phyloP scores from a whole-genome alignment of 352 stramenopile species.

The Thraustochytrium sp. region DNA sequence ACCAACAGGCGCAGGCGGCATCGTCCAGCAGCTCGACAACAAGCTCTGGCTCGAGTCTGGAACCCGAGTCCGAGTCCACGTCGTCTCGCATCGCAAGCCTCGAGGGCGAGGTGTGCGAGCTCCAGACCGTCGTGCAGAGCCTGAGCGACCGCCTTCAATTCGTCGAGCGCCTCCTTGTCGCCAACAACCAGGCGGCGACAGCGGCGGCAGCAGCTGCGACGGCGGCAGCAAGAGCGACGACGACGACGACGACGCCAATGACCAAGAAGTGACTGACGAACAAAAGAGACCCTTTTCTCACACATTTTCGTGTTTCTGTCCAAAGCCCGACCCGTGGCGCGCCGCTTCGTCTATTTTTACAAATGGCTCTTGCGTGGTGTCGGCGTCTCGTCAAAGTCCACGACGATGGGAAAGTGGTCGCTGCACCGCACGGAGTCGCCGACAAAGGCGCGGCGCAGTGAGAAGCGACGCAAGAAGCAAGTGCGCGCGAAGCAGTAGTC shows the following conservation, averaged over 20 bases:
- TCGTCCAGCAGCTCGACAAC: background rate
- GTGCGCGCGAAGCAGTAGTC: constrained; percentile 35
- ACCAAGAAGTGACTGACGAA: too few species aligned
- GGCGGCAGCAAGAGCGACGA: too few species aligned
- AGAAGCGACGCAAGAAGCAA: background rate
- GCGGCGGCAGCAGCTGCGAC: too few species aligned
- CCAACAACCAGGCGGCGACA: too few species aligned
- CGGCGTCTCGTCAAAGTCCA: background rate
- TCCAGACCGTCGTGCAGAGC: background rate
- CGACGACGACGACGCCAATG: too few species aligned
- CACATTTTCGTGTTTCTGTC: too few species aligned
- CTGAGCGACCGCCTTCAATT: background rate
- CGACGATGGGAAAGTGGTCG: constrained; percentile 33
- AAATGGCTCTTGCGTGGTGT: background rate
- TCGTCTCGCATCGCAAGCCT: background rate
- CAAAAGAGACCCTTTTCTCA: too few species aligned
- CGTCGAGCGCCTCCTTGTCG: too few species aligned
- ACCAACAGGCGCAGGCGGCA: background rate
- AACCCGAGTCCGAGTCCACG: background rate
- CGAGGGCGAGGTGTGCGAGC: background rate
- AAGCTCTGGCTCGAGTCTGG: too few species aligned
- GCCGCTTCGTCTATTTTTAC: too few species aligned
- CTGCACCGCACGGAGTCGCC: background rate
- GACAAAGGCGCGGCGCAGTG: background rate
- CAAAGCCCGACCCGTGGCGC: too few species aligned